These are phyloP conservation scores for Gossypium rotundifolium DNA, from an alignment of 345 rosid genomes.

Conservation along the genomic window DNA sequence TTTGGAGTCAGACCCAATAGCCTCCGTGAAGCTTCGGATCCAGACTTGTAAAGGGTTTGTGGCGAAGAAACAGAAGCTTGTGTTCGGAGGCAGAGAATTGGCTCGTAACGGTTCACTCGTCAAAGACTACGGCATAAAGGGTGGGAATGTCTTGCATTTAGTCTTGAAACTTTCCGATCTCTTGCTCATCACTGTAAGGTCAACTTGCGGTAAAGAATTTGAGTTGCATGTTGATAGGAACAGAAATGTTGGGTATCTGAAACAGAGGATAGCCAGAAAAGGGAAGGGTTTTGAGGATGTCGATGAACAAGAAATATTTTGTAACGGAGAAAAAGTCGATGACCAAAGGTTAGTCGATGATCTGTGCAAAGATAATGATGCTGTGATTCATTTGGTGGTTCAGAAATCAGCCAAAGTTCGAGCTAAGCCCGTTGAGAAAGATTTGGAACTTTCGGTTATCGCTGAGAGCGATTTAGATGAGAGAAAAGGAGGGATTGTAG, in stretches of 20 bases:
- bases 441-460: slow-evolving; percentile 44
- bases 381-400: slow-evolving; percentile 67
- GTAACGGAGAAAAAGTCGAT: slow-evolving; percentile 67
- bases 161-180: slow-evolving; percentile 74
- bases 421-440: slow-evolving; percentile 50
- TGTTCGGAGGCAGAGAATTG: slow-evolving; percentile 75
- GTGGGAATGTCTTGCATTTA: slow-evolving; percentile 78
- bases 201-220: slow-evolving; percentile 63
- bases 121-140: slow-evolving; percentile 67
- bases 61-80: slow-evolving; percentile 77
- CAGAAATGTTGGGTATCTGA: slow-evolving; percentile 54
- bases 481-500: slow-evolving; percentile 14
- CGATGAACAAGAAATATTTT: slow-evolving; percentile 62
- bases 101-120: slow-evolving; percentile 66
- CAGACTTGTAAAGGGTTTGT: slow-evolving; percentile 74
- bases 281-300: slow-evolving; percentile 65
- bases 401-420: slow-evolving; percentile 62
- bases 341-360: slow-evolving; percentile 53
- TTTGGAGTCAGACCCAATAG: slow-evolving; percentile 69
- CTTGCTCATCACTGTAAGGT: slow-evolving; percentile 51
- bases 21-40: slow-evolving; percentile 77
- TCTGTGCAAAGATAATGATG: slow-evolving; percentile 45
- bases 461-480: slow-evolving; percentile 25
- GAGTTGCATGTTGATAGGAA: slow-evolving; percentile 63
- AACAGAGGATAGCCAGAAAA: slow-evolving; percentile 54